Evolutionary conservation across 31 red algal genomes (phyloP), one percentile per base, ranked within the genome.

Genomic region (Asparagopsis taxiformis): DNA sequence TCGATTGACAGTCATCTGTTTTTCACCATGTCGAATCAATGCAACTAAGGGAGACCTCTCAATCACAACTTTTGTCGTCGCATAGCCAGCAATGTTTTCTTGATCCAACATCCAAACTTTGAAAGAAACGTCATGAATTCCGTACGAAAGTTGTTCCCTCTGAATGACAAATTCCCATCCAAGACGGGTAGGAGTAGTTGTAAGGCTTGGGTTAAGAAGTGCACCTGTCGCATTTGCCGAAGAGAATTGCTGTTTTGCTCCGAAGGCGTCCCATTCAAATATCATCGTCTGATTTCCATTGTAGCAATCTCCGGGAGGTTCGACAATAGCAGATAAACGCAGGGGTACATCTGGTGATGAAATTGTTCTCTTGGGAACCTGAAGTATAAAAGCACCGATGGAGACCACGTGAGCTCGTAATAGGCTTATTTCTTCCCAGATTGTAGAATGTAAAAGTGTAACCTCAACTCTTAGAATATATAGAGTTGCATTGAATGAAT

Each of bases 81-180:
- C 84, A 55, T 72, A 51, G 23, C 84, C 84, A 3, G 50, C 51
- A 41, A 88, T 56, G 37, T 49, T 11, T 24, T 59, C 38, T 29
- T 77, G 35, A 8, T 70, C 53, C 8, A 48, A 34, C 74, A 78
- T 79, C 64, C 66, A 88, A 24, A 78, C 84, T 49, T 73, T 88
- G 55, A 88, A 78, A 20, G 57, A 72, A 55, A 88, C 72, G 1
- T 46, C 30, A 31, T 88, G 72, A 35, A 79, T 71, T 3, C 84
- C 84, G 36, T 35, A 46, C 19, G 22, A 24, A 8, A 88, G 59
- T 21, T 69, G 52, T 57, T 71, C 62, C 44, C 74, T 31, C 31
- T 72, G 84, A 33, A 88, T 64, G 57, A 88, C 67, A 43, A 62
- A 88, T 77, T 88, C 84, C 84, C 84, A 88, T 25, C 84, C 84